phyloP scores from a whole-genome alignment of 2,329 filamentous ascomycete species.

The Fusarium armeniacum region DNA sequence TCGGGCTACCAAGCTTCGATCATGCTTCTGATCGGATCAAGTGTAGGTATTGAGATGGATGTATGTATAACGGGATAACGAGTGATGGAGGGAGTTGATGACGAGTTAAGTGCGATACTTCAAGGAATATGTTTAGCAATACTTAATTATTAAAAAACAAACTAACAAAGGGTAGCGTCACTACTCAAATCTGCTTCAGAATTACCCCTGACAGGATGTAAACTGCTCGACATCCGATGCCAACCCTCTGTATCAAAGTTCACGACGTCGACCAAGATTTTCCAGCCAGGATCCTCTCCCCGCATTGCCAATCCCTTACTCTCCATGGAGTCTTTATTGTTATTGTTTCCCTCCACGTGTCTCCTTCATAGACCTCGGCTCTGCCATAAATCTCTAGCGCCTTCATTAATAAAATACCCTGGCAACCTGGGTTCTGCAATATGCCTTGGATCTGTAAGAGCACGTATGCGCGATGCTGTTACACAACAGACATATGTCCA shows the following conservation, averaged over 20 bases:
- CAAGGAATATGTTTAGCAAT: neutral
- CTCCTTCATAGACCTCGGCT: constrained; percentile 35
- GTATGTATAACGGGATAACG: too few species aligned
- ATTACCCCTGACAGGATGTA: constrained; percentile 26
- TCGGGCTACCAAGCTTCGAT: constrained; percentile 28
- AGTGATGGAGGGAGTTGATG: neutral
- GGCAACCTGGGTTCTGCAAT: neutral
- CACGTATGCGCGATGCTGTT: neutral
- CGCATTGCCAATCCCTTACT: constrained; percentile 34
- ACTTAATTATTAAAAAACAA: neutral
- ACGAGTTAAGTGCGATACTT: neutral
- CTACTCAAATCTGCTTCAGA: neutral
- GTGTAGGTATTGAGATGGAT: neutral
- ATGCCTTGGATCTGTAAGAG: neutral
- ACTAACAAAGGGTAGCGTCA: neutral
- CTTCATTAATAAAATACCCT: neutral
- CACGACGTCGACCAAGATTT: constrained; percentile 37
- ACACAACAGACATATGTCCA: neutral
- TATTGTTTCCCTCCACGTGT: constrained; percentile 29
- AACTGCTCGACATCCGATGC: neutral
- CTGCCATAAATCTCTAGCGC: neutral
- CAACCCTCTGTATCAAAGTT: constrained; percentile 5
- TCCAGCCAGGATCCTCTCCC: constrained; percentile 20
- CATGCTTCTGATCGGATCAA: constrained; percentile 1
- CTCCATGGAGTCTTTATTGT: constrained; percentile 20